Conservation (phyloP, 495 filamentous ascomycete genomes). For the Astrocystis sublimbata region DNA sequence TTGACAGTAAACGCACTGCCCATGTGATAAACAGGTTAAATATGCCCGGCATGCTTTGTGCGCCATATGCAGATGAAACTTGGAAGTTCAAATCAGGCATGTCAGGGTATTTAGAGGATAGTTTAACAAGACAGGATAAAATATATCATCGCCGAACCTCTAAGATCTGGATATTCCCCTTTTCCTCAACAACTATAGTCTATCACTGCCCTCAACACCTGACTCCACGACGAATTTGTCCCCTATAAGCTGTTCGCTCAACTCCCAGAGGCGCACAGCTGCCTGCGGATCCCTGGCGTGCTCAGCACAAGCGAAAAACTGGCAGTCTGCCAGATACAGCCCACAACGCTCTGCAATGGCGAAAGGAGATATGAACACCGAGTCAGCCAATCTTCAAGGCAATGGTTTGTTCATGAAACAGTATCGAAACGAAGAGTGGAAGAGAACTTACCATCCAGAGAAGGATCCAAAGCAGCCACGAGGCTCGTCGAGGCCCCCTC, state of each 20-base stretch:
- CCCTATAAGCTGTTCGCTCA: conserved; percentile 35
- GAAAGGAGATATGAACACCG: neutral
- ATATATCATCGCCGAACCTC: no score
- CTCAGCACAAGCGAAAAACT: conserved; percentile 32
- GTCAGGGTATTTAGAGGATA: no score
- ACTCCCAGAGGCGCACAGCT: conserved; percentile 31
- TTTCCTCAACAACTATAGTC: no score
- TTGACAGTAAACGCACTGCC: no score
- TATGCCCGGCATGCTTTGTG: no score
- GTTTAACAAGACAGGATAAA: no score
- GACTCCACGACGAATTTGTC: conserved; percentile 25
- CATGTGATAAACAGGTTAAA: no score
- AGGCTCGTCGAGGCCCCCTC: conserved; percentile 60
- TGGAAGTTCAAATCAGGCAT: no score
- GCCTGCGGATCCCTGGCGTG: conserved; percentile 17
- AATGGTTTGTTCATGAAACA: no score
- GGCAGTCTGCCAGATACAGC: conserved; percentile 44
- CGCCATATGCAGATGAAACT: no score
- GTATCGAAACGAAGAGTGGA: no score
- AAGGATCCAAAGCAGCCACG: conserved; percentile 59
- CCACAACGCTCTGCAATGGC: conserved; percentile 36
- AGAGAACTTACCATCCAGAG: conserved; percentile 40
- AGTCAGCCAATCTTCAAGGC: neutral
- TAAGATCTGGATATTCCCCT: no score
- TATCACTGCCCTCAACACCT: neutral